Evolutionary conservation across 805 yeast genomes (phyloP).

Genomic region (Metschnikowia gelsemii): DNA sequence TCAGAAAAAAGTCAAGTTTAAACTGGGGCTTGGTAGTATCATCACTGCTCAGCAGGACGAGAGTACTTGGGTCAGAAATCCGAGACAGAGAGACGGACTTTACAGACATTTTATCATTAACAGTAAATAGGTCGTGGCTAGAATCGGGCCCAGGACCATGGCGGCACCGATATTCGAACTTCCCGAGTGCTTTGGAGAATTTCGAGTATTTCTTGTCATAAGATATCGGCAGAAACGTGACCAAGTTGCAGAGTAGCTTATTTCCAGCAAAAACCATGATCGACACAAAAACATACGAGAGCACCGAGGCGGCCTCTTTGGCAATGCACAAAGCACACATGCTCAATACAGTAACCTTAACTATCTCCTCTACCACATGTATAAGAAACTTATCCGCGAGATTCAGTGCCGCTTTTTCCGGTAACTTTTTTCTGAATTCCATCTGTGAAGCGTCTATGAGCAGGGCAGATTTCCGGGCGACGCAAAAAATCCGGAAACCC

Average conservation of each 20-base stretch:
- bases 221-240: constrained; percentile 15
- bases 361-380: constrained; percentile 14
- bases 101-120: not conserved
- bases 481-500: constrained; percentile 5
- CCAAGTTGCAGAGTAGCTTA: constrained; percentile 10
- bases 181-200: constrained; percentile 9
- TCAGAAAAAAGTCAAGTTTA: constrained; percentile 11
- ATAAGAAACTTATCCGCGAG: constrained; percentile 11
- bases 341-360: constrained; percentile 5
- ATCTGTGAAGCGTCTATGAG: not conserved
- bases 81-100: not conserved
- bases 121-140: no score
- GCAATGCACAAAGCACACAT: constrained; percentile 4
- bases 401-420: constrained; percentile 9
- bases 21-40: constrained; percentile 13
- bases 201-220: constrained; percentile 10
- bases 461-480: constrained; percentile 9
- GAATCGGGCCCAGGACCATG: no score
- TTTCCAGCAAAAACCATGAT: constrained; percentile 12
- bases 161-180: constrained; percentile 3
- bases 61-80: not conserved
- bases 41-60: constrained; percentile 11
- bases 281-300: constrained; percentile 10
- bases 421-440: constrained; percentile 8
- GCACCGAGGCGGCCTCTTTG: not conserved